Conservation (phyloP, 2,329 filamentous ascomycete species). For the Hypoxylon sp. region DNA sequence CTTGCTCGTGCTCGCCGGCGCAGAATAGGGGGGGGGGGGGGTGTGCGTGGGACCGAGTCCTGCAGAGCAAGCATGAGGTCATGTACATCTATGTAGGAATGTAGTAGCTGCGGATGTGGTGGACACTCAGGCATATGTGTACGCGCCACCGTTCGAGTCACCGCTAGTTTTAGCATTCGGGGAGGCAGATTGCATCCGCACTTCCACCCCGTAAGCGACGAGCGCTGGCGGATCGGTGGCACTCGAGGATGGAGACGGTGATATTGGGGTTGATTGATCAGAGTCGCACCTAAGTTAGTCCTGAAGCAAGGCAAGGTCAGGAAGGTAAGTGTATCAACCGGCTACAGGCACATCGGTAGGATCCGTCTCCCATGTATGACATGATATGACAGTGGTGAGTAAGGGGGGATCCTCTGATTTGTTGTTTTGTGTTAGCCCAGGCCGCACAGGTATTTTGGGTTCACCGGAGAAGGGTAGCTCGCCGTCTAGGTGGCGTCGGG, state of each 20-base stretch:
- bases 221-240: constrained; percentile 8
- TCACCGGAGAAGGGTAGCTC: neutral
- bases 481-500: neutral
- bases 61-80: neutral
- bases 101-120: constrained; percentile 1
- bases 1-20: neutral
- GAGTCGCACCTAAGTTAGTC: constrained; percentile 11
- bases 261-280: constrained; percentile 15
- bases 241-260: constrained; percentile 20
- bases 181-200: constrained; percentile 18
- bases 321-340: too few species aligned
- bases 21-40: too few species aligned
- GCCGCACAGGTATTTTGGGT: neutral
- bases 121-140: too few species aligned
- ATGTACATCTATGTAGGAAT: constrained; percentile 3
- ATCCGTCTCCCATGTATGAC: too few species aligned
- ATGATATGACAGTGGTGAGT: neutral
- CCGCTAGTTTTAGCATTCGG: neutral
- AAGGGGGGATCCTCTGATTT: neutral
- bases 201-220: constrained; percentile 23
- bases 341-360: constrained; percentile 1
- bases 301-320: constrained; percentile 7
- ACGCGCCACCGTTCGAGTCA: neutral
- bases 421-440: neutral
- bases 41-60: neutral